Evolutionary conservation across 2,329 filamentous ascomycete genomes (phyloP).

Genomic region (Neofusicoccum parvum): DNA sequence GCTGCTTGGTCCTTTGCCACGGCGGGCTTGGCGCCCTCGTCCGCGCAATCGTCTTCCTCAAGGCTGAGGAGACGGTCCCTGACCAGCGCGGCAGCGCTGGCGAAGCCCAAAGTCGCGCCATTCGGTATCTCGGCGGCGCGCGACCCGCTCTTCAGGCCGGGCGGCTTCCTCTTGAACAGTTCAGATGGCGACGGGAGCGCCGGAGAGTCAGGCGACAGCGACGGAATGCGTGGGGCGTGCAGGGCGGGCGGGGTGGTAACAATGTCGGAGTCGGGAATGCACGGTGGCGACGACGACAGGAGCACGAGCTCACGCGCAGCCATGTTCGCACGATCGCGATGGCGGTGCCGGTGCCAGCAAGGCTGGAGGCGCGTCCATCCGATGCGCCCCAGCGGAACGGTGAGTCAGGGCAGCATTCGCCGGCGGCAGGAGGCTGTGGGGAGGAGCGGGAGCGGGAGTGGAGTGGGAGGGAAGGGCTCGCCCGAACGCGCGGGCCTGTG

Average conservation of each 20-base stretch:
- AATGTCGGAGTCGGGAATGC: constrained; percentile 14
- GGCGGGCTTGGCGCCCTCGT: constrained; percentile 12
- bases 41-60: constrained; percentile 17
- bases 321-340: not conserved
- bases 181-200: constrained; percentile 29
- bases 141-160: constrained; percentile 31
- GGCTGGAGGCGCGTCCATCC: not conserved
- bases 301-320: constrained; percentile 25
- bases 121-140: constrained; percentile 32
- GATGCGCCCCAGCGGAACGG: not conserved
- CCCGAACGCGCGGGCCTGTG: not conserved
- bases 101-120: constrained; percentile 34
- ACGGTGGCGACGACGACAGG: constrained; percentile 33
- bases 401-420: not conserved
- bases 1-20: not conserved
- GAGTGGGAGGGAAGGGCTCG: not conserved
- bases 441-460: too few relatives aligned
- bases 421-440: not conserved
- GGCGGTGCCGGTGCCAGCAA: not conserved
- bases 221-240: not conserved
- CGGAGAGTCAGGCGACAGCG: constrained; percentile 28
- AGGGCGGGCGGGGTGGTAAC: constrained; percentile 7
- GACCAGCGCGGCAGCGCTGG: constrained; percentile 36
- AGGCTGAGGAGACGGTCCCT: constrained; percentile 33
- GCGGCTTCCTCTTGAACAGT: constrained; percentile 25